These are phyloP conservation scores for Trichosporon inkin DNA, from an alignment of 1,284 basidiomycete genomes.

Conservation along the genomic window DNA sequence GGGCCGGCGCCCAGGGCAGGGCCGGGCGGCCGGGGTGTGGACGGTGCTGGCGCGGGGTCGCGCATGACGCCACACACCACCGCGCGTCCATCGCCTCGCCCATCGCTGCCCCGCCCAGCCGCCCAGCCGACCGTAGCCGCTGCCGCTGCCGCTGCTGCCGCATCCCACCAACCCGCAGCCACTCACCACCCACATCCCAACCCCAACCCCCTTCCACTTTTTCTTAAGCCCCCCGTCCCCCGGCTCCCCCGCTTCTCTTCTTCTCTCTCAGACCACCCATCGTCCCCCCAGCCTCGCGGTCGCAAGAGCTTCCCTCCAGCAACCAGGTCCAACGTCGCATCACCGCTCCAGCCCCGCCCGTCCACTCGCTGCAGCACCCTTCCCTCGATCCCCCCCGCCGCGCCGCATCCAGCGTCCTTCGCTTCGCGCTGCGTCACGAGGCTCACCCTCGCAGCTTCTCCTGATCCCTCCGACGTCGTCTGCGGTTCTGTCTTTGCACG, in stretches of 20 bases:
- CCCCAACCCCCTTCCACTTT: background rate
- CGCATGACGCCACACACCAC: background rate
- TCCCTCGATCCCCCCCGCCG: background rate
- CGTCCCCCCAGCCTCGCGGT: background rate
- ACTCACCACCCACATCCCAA: background rate
- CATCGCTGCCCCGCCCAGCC: constrained; percentile 4
- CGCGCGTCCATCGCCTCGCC: background rate
- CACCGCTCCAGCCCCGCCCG: background rate
- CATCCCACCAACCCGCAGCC: background rate
- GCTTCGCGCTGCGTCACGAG: background rate
- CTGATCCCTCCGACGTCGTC: background rate
- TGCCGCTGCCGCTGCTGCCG: background rate
- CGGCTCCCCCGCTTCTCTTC: too few relatives aligned
- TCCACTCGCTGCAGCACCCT: background rate
- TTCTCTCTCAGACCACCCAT: background rate
- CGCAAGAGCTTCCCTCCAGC: background rate
- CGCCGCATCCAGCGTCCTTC: background rate
- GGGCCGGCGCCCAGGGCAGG: background rate
- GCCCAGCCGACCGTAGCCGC: background rate
- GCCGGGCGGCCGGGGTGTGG: background rate
- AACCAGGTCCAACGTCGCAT: background rate
- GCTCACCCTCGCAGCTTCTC: background rate
- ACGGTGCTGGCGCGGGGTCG: background rate
- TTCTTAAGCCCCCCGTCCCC: constrained; percentile 1
- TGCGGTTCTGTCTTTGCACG: background rate